Conservation (phyloP, 2,329 filamentous ascomycete species). For the Colletotrichum spaethianum region DNA sequence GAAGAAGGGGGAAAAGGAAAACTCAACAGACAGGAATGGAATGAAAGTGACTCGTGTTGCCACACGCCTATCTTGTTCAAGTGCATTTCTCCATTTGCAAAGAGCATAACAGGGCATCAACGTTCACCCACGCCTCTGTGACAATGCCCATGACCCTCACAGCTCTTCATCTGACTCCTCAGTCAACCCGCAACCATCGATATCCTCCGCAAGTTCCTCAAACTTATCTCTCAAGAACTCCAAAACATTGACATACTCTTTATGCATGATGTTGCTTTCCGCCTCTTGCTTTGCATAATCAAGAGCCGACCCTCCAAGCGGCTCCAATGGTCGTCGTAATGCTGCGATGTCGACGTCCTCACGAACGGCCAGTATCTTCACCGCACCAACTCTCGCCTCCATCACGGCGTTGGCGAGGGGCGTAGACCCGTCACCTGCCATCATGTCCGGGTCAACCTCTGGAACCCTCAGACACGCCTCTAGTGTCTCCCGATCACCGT, state of each 20-base stretch:
- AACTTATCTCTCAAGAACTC: not conserved
- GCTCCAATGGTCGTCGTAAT: not conserved
- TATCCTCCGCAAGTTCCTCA: not conserved
- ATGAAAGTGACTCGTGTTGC: too few relatives aligned
- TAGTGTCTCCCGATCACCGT: conserved; percentile 3
- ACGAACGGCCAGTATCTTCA: not conserved
- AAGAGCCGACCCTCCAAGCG: not conserved
- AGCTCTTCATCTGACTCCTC: not conserved
- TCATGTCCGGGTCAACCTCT: not conserved
- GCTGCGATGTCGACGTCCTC: not conserved
- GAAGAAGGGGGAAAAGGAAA: too few relatives aligned
- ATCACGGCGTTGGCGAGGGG: conserved; percentile 2
- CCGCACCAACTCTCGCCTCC: not conserved
- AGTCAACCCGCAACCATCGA: not conserved
- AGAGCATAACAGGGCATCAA: not conserved
- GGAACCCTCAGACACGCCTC: not conserved
- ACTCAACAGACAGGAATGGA: too few relatives aligned
- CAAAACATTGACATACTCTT: not conserved
- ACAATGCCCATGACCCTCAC: not conserved
- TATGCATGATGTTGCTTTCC: not conserved
- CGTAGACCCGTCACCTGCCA: not conserved
- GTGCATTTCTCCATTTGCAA: not conserved
- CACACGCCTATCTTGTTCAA: too few relatives aligned
- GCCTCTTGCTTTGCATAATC: not conserved
- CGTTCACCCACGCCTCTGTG: not conserved